phyloP scores from a whole-genome alignment of 2,329 filamentous ascomycete species.

The Exophiala spinifera region DNA sequence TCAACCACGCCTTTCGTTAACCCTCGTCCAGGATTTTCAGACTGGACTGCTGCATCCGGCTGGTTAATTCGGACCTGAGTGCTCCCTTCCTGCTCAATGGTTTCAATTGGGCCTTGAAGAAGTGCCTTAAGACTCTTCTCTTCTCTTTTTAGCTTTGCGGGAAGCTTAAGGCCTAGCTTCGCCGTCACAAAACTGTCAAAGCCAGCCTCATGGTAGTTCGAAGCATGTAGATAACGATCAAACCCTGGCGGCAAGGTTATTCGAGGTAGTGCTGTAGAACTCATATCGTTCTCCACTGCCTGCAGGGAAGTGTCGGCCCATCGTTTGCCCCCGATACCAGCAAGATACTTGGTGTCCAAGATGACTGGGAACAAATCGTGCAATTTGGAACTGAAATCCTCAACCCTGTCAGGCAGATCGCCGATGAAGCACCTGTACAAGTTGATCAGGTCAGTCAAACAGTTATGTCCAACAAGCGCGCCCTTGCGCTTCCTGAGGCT shows the following conservation, averaged over 20 bases:
- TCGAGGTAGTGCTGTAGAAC: slow-evolving; percentile 32
- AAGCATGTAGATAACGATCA: slow-evolving; percentile 35
- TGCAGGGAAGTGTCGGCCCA: slow-evolving; percentile 45
- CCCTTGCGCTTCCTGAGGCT: slow-evolving; percentile 47
- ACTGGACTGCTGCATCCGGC: not conserved
- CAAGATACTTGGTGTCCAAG: slow-evolving; percentile 63
- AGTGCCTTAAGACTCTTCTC: slow-evolving; percentile 29
- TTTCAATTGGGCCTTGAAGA: slow-evolving; percentile 1
- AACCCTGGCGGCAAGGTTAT: slow-evolving; percentile 38
- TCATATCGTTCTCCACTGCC: slow-evolving; percentile 48
- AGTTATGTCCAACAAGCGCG: slow-evolving; percentile 61
- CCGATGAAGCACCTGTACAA: slow-evolving; percentile 60
- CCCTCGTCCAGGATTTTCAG: slow-evolving; percentile 3
- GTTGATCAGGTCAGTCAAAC: slow-evolving; percentile 62
- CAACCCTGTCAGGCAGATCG: slow-evolving; percentile 53
- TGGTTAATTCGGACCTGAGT: not conserved
- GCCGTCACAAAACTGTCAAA: slow-evolving; percentile 63
- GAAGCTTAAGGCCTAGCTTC: slow-evolving; percentile 55
- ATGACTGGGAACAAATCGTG: slow-evolving; percentile 56
- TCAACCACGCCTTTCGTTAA: slow-evolving; percentile 9
- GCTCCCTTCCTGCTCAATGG: not conserved
- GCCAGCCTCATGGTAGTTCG: slow-evolving; percentile 57
- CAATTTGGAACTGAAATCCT: slow-evolving; percentile 51
- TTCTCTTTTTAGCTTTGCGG: slow-evolving; percentile 36
- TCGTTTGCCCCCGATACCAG: slow-evolving; percentile 39